These are phyloP conservation scores for Coprinopsis cinerea DNA, from an alignment of 768 basidiomycete genomes.

Conservation along the genomic window DNA sequence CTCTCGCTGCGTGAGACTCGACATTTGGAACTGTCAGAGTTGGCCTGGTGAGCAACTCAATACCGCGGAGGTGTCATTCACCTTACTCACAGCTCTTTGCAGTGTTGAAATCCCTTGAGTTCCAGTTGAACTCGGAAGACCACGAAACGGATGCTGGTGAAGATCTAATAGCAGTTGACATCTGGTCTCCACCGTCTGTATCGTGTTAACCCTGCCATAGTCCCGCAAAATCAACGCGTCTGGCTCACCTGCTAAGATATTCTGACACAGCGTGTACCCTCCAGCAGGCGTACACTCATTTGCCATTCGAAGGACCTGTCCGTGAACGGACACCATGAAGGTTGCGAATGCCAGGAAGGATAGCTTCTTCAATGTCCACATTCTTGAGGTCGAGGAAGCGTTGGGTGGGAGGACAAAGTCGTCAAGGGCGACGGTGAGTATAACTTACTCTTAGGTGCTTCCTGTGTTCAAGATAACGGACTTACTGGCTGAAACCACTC, in stretches of 20 bases:
- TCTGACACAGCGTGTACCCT: background rate
- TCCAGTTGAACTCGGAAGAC: constrained; percentile 6
- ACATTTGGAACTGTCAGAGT: background rate
- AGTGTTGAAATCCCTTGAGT: background rate
- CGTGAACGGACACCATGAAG: too few relatives aligned
- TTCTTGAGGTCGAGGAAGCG: too few relatives aligned
- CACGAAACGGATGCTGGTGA: background rate
- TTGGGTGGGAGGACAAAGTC: too few relatives aligned
- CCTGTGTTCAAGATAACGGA: too few relatives aligned
- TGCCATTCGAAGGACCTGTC: background rate
- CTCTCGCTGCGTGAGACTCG: constrained; percentile 2
- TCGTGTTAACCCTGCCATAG: background rate
- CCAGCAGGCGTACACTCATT: background rate
- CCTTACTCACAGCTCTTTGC: constrained; percentile 6
- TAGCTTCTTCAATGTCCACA: too few relatives aligned
- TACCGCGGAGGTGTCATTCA: background rate
- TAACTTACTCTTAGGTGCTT: too few relatives aligned
- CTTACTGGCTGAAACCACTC: too few relatives aligned
- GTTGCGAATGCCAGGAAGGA: too few relatives aligned
- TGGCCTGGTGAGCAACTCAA: background rate
- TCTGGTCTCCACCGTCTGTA: background rate
- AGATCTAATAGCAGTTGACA: background rate
- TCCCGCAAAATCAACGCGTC: background rate
- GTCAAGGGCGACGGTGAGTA: too few relatives aligned
- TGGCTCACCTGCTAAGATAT: background rate